A percentile compares a stretch with the other conserved stretches of the same genome.
These are phyloP conservation scores for Kwoniella dejecticola DNA, from an alignment of 768 basidiomycete genomes.

Conservation along the genomic window DNA sequence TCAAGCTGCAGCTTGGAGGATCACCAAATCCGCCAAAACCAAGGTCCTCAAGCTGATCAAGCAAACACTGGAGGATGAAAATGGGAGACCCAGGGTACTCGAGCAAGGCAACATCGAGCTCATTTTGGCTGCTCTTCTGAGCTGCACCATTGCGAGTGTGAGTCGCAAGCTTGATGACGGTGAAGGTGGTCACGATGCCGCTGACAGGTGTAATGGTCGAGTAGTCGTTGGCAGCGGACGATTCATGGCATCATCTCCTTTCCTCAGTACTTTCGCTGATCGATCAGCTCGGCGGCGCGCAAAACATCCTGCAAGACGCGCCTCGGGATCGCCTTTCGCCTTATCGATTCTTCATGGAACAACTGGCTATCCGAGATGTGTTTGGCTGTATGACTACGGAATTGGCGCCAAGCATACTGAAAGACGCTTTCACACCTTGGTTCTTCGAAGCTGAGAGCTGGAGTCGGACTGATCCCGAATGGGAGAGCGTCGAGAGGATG, in stretches of 20 bases:
- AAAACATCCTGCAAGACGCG: slow-evolving; percentile 27
- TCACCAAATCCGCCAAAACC: slow-evolving; percentile 23
- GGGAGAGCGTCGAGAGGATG: slow-evolving; percentile 48
- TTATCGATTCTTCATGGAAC: slow-evolving; percentile 45
- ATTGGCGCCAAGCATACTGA: slow-evolving; percentile 33
- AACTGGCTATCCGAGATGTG: slow-evolving; percentile 44
- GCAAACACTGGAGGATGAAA: slow-evolving; percentile 15
- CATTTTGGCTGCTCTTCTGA: slow-evolving; percentile 42
- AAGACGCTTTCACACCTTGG: slow-evolving; percentile 38
- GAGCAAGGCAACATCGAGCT: slow-evolving; percentile 34
- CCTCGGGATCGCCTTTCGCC: slow-evolving; percentile 31
- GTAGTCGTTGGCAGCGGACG: slow-evolving; percentile 45
- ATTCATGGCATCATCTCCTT: slow-evolving; percentile 46
- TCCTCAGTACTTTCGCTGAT: slow-evolving; percentile 32
- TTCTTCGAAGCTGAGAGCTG: slow-evolving; percentile 43
- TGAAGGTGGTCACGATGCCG: background rate
- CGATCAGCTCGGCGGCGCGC: slow-evolving; percentile 39
- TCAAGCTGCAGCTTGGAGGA: slow-evolving; percentile 24
- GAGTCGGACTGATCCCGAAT: slow-evolving; percentile 36
- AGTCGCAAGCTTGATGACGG: slow-evolving; percentile 16
- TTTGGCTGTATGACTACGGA: slow-evolving; percentile 50
- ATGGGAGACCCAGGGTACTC: slow-evolving; percentile 10
- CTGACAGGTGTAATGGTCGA: background rate
- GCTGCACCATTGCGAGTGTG: slow-evolving; percentile 44
- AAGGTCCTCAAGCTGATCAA: slow-evolving; percentile 30